A percentile compares a stretch with the other conserved stretches of the same genome.
Conservation (phyloP, 805 yeast species). For the Sugiyamaella lignohabitans region DNA sequence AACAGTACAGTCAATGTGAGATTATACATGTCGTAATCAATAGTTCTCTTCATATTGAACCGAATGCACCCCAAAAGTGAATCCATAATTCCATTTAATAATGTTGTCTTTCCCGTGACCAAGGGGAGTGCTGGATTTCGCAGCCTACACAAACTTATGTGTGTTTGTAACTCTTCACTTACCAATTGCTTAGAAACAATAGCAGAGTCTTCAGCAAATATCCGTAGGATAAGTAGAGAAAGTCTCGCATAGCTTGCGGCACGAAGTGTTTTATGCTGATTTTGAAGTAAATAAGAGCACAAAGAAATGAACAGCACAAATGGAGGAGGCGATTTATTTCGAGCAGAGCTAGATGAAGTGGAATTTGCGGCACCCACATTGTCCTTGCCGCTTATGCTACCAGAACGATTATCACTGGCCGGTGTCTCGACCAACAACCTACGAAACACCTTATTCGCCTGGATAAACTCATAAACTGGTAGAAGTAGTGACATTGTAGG, state of each 20-base stretch:
- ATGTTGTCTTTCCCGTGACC: slow-evolving; percentile 21
- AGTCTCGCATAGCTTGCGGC: slow-evolving; percentile 29
- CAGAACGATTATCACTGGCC: neutral
- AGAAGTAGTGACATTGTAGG: slow-evolving; percentile 19
- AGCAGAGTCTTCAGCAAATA: slow-evolving; percentile 27
- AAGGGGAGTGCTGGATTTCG: slow-evolving; percentile 26
- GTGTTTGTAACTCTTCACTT: slow-evolving; percentile 2
- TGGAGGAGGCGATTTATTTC: slow-evolving; percentile 16
- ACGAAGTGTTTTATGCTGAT: slow-evolving; percentile 23
- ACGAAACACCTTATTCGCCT: slow-evolving; percentile 33
- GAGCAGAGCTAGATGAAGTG: neutral
- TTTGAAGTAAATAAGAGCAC: slow-evolving; percentile 27
- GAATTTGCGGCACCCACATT: neutral
- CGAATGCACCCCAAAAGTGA: slow-evolving; percentile 29
- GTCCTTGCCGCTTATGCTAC: neutral
- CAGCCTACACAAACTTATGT: slow-evolving; percentile 18
- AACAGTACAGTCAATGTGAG: slow-evolving; percentile 22
- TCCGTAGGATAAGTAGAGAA: slow-evolving; percentile 26
- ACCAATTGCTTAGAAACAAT: slow-evolving; percentile 9
- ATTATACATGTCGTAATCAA: slow-evolving; percentile 28
- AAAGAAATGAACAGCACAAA: slow-evolving; percentile 28
- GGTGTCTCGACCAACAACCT: slow-evolving; percentile 21
- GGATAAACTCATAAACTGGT: slow-evolving; percentile 31
- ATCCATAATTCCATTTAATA: slow-evolving; percentile 34
- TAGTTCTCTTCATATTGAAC: slow-evolving; percentile 26